Conservation (phyloP, 768 basidiomycete genomes). For the Suillus lakei region DNA sequence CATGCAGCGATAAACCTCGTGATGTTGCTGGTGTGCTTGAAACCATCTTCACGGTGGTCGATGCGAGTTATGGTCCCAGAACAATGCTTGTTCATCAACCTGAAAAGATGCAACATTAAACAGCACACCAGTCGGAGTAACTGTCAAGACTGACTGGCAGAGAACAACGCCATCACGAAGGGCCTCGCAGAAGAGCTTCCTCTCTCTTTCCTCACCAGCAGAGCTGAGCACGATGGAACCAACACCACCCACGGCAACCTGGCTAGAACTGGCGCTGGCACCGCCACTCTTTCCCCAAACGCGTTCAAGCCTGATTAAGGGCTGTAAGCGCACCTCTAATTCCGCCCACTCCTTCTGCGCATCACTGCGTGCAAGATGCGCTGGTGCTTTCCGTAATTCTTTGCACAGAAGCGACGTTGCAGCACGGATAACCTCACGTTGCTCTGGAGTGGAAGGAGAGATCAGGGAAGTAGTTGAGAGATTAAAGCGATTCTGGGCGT, state of each 20-base stretch:
- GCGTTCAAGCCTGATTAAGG: constrained; percentile 69
- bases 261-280: constrained; percentile 48
- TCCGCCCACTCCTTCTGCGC: constrained; percentile 71
- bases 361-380: constrained; percentile 54
- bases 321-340: constrained; percentile 68
- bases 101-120: constrained; percentile 32
- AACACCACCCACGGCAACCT: constrained; percentile 34
- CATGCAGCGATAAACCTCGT: constrained; percentile 81
- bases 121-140: constrained; percentile 12
- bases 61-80: constrained; percentile 63
- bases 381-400: constrained; percentile 66
- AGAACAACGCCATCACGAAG: constrained; percentile 85
- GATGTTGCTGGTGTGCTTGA: constrained; percentile 69
- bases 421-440: constrained; percentile 69
- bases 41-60: constrained; percentile 69
- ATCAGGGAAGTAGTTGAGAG: constrained; percentile 62
- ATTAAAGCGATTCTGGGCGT: constrained; percentile 60
- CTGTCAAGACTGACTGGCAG: constrained; percentile 74
- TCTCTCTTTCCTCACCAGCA: constrained; percentile 76
- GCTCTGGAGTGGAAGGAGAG: constrained; percentile 54
- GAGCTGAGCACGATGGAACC: constrained; percentile 45
- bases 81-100: constrained; percentile 80
- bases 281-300: constrained; percentile 74
- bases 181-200: constrained; percentile 73
- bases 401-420: constrained; percentile 69